These are phyloP conservation scores for Scalesia atractyloides DNA, from an alignment of 129 eudicot genomes.

Conservation along the genomic window DNA sequence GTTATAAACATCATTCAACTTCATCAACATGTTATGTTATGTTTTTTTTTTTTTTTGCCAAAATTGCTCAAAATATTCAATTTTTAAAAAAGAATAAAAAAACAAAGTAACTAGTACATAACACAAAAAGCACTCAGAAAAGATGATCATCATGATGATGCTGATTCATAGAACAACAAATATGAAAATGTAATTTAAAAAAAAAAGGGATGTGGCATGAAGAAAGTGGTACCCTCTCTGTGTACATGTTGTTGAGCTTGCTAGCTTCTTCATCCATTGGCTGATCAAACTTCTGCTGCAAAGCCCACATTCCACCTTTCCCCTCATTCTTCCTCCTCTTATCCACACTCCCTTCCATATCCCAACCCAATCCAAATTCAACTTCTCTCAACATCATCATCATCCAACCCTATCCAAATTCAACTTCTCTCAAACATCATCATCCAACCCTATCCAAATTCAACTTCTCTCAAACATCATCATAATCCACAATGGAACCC, in stretches of 20 bases:
- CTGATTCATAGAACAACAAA: not conserved
- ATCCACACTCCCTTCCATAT: conserved; percentile 42
- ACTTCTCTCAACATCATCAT: no score
- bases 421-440: not conserved
- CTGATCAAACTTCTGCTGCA: conserved; percentile 85
- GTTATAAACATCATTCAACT: not conserved
- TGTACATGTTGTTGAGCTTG: conserved; percentile 55
- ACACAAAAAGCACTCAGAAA: not conserved
- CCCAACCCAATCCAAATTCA: not conserved
- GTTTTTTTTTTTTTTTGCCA: no score
- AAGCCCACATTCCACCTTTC: conserved; percentile 81
- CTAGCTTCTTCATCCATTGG: conserved; percentile 96
- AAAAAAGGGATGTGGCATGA: not conserved
- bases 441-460: not conserved
- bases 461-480: not conserved
- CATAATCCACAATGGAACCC: conserved; percentile 7
- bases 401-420: no score
- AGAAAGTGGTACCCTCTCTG: conserved; percentile 50
- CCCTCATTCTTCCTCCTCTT: conserved; percentile 32
- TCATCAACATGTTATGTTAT: not conserved
- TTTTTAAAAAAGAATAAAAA: not conserved
- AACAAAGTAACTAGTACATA: not conserved
- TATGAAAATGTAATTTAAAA: not conserved
- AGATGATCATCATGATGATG: not conserved
- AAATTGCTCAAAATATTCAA: not conserved